Conservation (phyloP, 805 yeast species). For the Wickerhamomyces sydowiorum region DNA sequence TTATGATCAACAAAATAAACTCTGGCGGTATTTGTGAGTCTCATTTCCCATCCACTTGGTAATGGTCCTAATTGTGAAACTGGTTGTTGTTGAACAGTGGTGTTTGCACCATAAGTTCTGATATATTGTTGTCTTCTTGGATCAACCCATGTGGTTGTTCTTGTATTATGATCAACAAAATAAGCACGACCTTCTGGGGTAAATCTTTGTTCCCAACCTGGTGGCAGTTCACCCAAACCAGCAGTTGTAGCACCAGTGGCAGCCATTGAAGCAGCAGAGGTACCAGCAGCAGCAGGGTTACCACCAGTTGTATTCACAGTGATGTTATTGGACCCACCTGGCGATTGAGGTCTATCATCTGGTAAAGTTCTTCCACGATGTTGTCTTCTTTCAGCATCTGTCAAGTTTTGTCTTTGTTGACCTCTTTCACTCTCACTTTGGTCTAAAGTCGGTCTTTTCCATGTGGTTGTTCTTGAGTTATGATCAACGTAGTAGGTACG, state of each 20-base stretch:
- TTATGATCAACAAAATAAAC: constrained; percentile 98
- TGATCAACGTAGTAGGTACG: constrained; percentile 98
- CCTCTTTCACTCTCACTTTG: constrained; percentile 66
- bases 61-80: constrained; percentile 96
- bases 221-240: constrained; percentile 93
- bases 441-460: constrained; percentile 92
- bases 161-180: constrained; percentile 98
- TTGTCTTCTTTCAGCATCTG: constrained; percentile 86
- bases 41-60: constrained; percentile 99
- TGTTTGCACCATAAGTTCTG: constrained; percentile 83
- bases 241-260: constrained; percentile 82
- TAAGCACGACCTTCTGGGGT: constrained; percentile 98
- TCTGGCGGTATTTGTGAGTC: constrained; percentile 96
- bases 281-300: constrained; percentile 40
- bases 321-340: constrained; percentile 24
- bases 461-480: constrained; percentile 95
- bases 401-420: constrained; percentile 54
- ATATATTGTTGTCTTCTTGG: constrained; percentile 98
- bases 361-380: constrained; percentile 90
- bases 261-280: constrained; percentile 63
- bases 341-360: constrained; percentile 38
- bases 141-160: constrained; percentile 99
- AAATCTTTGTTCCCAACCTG: constrained; percentile 98
- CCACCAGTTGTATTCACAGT: constrained; percentile 44
- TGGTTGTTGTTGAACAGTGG: constrained; percentile 96